phyloP scores from a whole-genome alignment of 2,329 filamentous ascomycete genomes.

The Aurifilum marmelostoma region DNA sequence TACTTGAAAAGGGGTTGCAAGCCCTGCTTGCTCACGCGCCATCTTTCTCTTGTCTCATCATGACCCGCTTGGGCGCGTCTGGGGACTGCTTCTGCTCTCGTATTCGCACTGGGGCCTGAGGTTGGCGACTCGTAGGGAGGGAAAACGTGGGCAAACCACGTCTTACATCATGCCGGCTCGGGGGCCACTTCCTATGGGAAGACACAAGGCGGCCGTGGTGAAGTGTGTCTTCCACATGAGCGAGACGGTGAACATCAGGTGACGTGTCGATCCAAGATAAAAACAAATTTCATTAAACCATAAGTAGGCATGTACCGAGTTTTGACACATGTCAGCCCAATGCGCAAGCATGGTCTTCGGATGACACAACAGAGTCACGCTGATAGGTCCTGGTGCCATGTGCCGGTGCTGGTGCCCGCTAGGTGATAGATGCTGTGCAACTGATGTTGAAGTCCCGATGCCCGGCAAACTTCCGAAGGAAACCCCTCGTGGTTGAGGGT shows the following conservation, averaged over 20 bases:
- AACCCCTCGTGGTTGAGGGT: not conserved
- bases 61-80: not conserved
- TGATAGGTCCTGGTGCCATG: not conserved
- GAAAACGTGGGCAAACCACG: too few species aligned
- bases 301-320: not conserved
- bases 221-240: not conserved
- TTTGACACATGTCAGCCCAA: not conserved
- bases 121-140: not conserved
- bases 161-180: not conserved
- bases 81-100: not conserved
- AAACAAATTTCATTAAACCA: not conserved
- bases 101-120: not conserved
- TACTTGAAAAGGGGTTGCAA: not conserved
- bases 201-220: not conserved
- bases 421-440: not conserved
- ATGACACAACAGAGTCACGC: not conserved
- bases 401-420: not conserved
- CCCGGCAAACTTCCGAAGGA: not conserved
- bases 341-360: not conserved
- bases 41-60: not conserved
- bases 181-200: not conserved
- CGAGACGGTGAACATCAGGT: not conserved
- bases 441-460: not conserved
- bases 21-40: not conserved
- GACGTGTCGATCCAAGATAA: not conserved